Evolutionary conservation across 371 early-diverging fungal species (phyloP), one percentile per base, ranked within the genome.

Genomic region (Synchytrium microbalum): DNA sequence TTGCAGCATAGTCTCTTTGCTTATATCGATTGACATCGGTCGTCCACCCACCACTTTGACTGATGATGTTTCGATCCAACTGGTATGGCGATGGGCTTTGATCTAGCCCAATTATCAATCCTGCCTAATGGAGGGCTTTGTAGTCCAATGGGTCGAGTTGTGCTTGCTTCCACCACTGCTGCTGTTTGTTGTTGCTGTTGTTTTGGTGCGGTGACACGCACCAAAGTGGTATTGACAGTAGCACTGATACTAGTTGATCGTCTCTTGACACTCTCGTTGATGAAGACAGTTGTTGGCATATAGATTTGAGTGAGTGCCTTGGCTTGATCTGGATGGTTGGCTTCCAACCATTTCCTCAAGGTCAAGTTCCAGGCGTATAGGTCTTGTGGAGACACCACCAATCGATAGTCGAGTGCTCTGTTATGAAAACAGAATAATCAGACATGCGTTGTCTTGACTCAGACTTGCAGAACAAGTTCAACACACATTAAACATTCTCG

Each of bases 401-500:
- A 38, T 38, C 46, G 5, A 19, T 38, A 38, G 19, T 38, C 46
- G 10, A 38, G 19, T 5, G 46, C 46, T 38, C 46, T 38, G 19
- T 5, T 10, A 38, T 10, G 5, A 19, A 38, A 38, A 10, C 46
- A 38, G 10, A 19, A 5, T 5, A 5, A 19, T 38, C 19, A 19
- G 19, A 38, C 46, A 38, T 38, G n/a, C n/a, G n/a, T n/a, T n/a
- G n/a, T n/a, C n/a, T n/a, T n/a, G n/a, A n/a, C n/a, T n/a, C n/a
- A n/a, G n/a, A n/a, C n/a, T n/a, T n/a, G n/a, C n/a, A n/a, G n/a
- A n/a, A n/a, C n/a, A n/a, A n/a, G n/a, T n/a, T n/a, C 38, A 16
- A 60, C 58, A 54, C 38, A 29, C 58, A 25, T 68, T 62, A 86
- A 64, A 61, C 88, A 88, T 69, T 89, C 88, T 58, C 82, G 77